Evolutionary conservation across 2,329 filamentous ascomycete species (phyloP), one percentile per base, ranked within the genome.

Genomic region (Stachybotrys echinatus): DNA sequence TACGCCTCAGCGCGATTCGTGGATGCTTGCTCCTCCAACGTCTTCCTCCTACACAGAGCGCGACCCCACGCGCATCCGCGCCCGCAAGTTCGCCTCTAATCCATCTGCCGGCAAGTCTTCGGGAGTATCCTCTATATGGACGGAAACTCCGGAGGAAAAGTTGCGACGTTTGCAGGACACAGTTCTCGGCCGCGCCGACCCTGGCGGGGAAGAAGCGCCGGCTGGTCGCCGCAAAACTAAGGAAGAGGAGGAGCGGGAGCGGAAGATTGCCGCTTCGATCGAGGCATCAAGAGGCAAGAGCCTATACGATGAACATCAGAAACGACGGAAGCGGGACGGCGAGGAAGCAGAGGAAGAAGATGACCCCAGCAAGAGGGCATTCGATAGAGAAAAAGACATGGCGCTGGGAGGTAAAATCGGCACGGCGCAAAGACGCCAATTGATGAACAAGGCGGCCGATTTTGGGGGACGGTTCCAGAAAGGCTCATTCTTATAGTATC

Each of bases 331-430:
- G 57, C 52, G 67, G 63, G 61, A 55, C 23, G 50, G 57, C 31
- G 53, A 61, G 42, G 71, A 70, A 54, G 70, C 64, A 6, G 74
- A 79, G 54, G 83, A 89, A 55, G 89, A 94, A 20, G 92, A 96
- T 68, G 92, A 97, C 64, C 92, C 94, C 1, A 96, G 90, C 67
- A 87, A 88, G 68, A 78, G 92, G 53, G 87, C 83, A 0, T 97
- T 97, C 69, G 90, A 96, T 70, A 80, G 84, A 54, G 89, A 96
- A 67, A 97, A 96, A 73, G 94, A 97, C 66, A 96, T 97, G 83
- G 87, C 83, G 38, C 72, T 89, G 3, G 85, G 86, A 8, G 81
- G 83, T 18, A 83, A 81, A 60, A 83, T 96, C 48, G 87, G 84
- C 22, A 74, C 84, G 56, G 77, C 84, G 34, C 85, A 96, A 72